Evolutionary conservation across 306 rosid species (phyloP).

Genomic region (Pterocarpus macrocarpus): DNA sequence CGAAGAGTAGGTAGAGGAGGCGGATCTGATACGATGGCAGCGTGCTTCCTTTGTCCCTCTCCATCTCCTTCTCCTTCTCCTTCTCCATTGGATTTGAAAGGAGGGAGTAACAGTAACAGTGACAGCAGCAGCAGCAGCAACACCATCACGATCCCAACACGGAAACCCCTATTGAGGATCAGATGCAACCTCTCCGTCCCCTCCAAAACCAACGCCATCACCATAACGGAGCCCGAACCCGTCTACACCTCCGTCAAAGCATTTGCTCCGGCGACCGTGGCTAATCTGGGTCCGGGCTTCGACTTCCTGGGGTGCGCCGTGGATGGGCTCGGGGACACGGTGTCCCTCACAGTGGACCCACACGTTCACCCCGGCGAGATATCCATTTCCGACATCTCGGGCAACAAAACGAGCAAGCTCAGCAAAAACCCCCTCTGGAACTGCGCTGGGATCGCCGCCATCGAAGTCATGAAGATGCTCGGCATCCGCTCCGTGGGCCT

Average conservation of each 20-base stretch:
- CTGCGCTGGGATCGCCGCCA: constrained; percentile 89
- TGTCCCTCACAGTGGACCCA: constrained; percentile 73
- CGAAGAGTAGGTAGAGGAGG: background rate
- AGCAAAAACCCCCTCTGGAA: constrained; percentile 77
- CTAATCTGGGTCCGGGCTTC: constrained; percentile 91
- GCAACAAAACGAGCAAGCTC: constrained; percentile 62
- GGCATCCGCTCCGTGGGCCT: constrained; percentile 81
- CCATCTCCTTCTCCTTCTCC: constrained; percentile 7
- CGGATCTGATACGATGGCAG: background rate
- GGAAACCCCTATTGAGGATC: background rate
- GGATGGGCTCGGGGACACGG: constrained; percentile 79
- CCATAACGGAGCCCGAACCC: constrained; percentile 65
- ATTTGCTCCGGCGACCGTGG: constrained; percentile 89
- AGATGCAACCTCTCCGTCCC: constrained; percentile 67
- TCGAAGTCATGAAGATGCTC: constrained; percentile 88
- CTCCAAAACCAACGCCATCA: constrained; percentile 36
- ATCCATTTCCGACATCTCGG: constrained; percentile 60
- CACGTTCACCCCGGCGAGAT: constrained; percentile 76
- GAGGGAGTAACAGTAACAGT: background rate
- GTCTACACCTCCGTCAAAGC: constrained; percentile 64
- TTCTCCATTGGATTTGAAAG: constrained; percentile 27
- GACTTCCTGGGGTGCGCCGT: constrained; percentile 93
- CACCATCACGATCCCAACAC: constrained; percentile 18
- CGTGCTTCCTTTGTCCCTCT: background rate
- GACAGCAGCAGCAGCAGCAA: background rate